Percentiles rank a stretch among this genome's conserved stretches.
Conservation (phyloP, 495 filamentous ascomycete genomes). For the Tetracladium setigerum region DNA sequence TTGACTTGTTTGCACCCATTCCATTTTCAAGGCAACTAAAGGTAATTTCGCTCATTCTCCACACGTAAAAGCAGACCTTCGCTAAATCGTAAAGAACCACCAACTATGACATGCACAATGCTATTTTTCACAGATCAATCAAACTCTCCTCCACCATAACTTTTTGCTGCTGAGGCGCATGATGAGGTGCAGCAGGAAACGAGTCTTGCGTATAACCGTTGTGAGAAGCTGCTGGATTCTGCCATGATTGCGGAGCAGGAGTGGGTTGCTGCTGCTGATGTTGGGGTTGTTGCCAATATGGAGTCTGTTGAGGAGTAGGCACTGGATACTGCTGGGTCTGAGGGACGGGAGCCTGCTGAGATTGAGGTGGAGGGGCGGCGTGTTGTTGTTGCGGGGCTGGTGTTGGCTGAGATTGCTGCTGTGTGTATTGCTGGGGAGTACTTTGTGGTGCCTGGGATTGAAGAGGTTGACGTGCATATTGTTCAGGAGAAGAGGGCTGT, state of each 20-base stretch:
- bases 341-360: neutral
- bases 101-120: no score
- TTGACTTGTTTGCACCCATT: no score
- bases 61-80: no score
- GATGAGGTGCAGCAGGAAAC: slow-evolving; percentile 58
- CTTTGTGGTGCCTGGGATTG: slow-evolving; percentile 4
- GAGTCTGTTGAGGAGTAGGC: slow-evolving; percentile 16
- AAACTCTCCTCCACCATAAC: slow-evolving; percentile 75
- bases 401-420: slow-evolving; percentile 5
- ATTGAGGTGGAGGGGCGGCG: slow-evolving; percentile 2
- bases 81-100: no score
- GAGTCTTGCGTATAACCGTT: slow-evolving; percentile 54
- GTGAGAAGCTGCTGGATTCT: slow-evolving; percentile 34
- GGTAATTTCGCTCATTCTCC: no score
- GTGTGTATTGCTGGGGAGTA: slow-evolving; percentile 1
- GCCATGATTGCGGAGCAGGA: slow-evolving; percentile 38
- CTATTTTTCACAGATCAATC: slow-evolving; percentile 66
- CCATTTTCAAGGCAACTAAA: no score
- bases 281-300: slow-evolving; percentile 30
- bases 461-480: slow-evolving; percentile 23
- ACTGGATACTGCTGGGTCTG: neutral
- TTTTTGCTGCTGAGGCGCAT: slow-evolving; percentile 48
- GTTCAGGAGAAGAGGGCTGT: slow-evolving; percentile 20
- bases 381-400: slow-evolving; percentile 11
- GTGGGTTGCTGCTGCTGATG: slow-evolving; percentile 31